Evolutionary conservation across 2,329 filamentous ascomycete genomes (phyloP).

Genomic region (Pseudopyrenochaeta lycopersici): DNA sequence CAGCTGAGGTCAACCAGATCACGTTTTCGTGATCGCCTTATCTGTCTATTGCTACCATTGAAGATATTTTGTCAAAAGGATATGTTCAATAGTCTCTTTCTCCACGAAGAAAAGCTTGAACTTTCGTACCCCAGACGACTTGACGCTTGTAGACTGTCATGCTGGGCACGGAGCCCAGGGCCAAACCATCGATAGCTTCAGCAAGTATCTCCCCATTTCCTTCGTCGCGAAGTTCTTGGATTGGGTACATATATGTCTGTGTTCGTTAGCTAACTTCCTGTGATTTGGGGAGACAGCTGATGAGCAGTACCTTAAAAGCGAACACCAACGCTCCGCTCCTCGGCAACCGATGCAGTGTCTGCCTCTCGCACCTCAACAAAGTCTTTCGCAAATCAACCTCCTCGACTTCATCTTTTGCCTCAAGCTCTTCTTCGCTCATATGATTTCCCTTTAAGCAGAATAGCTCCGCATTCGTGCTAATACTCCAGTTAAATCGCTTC

Average conservation of each 20-base stretch:
- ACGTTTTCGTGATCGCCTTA: too few relatives aligned
- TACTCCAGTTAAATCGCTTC: constrained; percentile 64
- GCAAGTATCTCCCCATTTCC: constrained; percentile 64
- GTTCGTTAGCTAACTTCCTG: neutral
- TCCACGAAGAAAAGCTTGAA: constrained; percentile 59
- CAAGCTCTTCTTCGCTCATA: constrained; percentile 47
- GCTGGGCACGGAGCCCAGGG: constrained; percentile 63
- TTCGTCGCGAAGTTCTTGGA: constrained; percentile 65
- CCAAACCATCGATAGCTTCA: constrained; percentile 67
- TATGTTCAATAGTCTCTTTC: constrained; percentile 22
- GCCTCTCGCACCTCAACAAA: constrained; percentile 65
- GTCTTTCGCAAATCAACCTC: constrained; percentile 55
- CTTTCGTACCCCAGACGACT: constrained; percentile 65
- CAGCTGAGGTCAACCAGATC: neutral
- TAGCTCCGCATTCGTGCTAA: constrained; percentile 53
- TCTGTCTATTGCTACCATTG: too few relatives aligned
- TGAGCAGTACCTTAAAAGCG: constrained; percentile 61
- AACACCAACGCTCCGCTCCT: constrained; percentile 65
- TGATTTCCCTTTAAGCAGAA: constrained; percentile 56
- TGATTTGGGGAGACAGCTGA: neutral
- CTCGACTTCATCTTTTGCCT: constrained; percentile 36
- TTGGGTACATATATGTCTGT: constrained; percentile 66
- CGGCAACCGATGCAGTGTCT: constrained; percentile 69
- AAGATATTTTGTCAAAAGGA: too few relatives aligned
- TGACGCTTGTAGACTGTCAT: constrained; percentile 68